Percentiles rank a stretch among this genome's conserved stretches.
phyloP scores from a whole-genome alignment of 176 grass and related monocot genomes.

The Aechmea fasciata region DNA sequence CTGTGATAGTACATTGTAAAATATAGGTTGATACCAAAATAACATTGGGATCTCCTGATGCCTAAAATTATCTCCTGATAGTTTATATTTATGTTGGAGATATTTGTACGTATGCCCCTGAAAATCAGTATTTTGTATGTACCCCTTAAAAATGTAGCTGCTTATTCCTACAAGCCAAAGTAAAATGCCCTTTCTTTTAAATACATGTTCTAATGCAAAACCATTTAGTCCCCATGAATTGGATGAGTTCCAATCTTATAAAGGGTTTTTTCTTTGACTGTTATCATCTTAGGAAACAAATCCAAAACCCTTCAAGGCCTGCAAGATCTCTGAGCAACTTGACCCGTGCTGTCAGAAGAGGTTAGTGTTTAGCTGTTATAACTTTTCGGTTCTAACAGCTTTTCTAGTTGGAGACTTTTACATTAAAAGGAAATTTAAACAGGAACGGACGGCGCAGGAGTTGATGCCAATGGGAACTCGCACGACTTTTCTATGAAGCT shows the following conservation, averaged over 20 bases:
- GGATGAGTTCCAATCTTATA: no score
- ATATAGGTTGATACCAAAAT: background rate
- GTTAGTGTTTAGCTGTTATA: conserved; percentile 30
- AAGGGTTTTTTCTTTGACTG: no score
- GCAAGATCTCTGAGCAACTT: conserved; percentile 42
- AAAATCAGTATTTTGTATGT: no score
- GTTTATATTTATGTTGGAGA: background rate
- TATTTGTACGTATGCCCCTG: background rate
- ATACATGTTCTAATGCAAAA: no score
- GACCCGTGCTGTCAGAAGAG: conserved; percentile 63
- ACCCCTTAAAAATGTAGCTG: background rate
- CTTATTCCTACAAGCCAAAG: background rate
- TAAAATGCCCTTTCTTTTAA: no score
- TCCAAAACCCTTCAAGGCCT: conserved; percentile 48
- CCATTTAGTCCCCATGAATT: no score
- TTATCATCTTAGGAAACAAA: conserved; percentile 40
- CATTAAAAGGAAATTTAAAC: conserved; percentile 16
- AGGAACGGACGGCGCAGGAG: conserved; percentile 48
- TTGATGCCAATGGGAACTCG: conserved; percentile 64
- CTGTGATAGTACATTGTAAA: no score
- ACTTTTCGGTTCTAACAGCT: conserved; percentile 16
- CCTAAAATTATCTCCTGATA: background rate
- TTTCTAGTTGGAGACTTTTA: conserved; percentile 13
- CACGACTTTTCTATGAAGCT: conserved; percentile 78
- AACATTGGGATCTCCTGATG: background rate